Conservation (phyloP, 306 rosid genomes). For the Gynostemma pentaphyllum region DNA sequence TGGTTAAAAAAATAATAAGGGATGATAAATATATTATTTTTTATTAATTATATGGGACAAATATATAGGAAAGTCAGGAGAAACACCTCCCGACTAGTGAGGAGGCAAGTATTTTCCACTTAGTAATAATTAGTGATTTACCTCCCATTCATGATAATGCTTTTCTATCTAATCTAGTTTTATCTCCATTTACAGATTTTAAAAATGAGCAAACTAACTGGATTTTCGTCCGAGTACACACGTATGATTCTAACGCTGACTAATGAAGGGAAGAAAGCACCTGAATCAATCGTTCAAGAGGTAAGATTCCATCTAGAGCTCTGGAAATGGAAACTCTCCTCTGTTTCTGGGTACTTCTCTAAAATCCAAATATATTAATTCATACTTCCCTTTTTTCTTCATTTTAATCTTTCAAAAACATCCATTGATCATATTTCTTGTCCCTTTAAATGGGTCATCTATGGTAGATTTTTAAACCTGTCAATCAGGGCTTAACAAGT, state of each 20-base stretch:
- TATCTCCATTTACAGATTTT: conserved; percentile 30
- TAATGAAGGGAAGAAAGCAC: conserved; percentile 36
- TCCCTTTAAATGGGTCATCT: no score
- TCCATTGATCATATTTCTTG: no score
- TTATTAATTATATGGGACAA: no score
- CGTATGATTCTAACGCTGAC: conserved; percentile 32
- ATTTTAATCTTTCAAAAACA: no score
- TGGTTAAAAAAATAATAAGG: no score
- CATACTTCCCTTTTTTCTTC: neutral
- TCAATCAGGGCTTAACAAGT: no score
- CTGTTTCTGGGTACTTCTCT: neutral
- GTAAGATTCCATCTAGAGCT: conserved; percentile 23
- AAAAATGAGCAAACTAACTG: conserved; percentile 62
- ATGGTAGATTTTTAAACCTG: no score
- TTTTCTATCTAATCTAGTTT: neutral
- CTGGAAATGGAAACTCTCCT: neutral
- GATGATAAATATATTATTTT: no score
- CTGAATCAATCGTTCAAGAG: conserved; percentile 34
- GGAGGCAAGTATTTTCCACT: no score
- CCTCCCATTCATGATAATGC: neutral
- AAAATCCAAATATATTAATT: neutral
- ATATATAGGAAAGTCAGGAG: no score
- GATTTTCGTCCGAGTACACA: conserved; percentile 71
- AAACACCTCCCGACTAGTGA: no score
- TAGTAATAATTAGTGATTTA: no score